phyloP scores from a whole-genome alignment of 2,329 filamentous ascomycete genomes.

The Fusarium papillatum region DNA sequence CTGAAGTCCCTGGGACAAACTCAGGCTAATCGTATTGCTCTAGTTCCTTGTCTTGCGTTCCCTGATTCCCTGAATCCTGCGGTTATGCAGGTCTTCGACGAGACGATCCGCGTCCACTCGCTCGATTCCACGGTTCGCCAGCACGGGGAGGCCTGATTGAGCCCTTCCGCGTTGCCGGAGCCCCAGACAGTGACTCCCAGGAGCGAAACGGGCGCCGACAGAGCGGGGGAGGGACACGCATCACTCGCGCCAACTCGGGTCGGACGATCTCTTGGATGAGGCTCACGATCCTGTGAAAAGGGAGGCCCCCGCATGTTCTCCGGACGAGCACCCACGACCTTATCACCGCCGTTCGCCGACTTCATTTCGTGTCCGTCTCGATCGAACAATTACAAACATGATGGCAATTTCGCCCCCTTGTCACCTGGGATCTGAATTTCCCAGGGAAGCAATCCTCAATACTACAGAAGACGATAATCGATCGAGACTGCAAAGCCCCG shows the following conservation, averaged over 20 bases:
- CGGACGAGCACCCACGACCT: too few species aligned
- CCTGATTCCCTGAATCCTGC: not conserved
- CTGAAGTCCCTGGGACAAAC: not conserved
- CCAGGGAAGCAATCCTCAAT: too few species aligned
- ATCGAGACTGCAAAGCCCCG: too few species aligned
- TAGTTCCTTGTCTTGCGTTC: not conserved
- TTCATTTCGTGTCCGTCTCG: too few species aligned
- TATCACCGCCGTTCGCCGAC: too few species aligned
- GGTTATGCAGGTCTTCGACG: not conserved
- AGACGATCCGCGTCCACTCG: not conserved
- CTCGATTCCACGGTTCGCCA: not conserved
- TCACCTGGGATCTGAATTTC: too few species aligned
- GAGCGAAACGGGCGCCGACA: not conserved
- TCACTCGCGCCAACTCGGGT: not conserved
- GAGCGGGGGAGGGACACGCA: not conserved
- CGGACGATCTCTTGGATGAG: not conserved
- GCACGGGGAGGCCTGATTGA: not conserved
- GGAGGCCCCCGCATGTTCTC: not conserved
- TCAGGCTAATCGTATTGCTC: not conserved
- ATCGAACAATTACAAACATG: not conserved
- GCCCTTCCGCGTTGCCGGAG: not conserved
- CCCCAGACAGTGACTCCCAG: not conserved
- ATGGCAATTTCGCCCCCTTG: conserved; percentile 3
- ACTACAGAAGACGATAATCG: too few species aligned
- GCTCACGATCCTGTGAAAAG: conserved; percentile 6